Evolutionary conservation across 139 green algal species (phyloP).

Genomic region (Haematococcus lacustris): DNA sequence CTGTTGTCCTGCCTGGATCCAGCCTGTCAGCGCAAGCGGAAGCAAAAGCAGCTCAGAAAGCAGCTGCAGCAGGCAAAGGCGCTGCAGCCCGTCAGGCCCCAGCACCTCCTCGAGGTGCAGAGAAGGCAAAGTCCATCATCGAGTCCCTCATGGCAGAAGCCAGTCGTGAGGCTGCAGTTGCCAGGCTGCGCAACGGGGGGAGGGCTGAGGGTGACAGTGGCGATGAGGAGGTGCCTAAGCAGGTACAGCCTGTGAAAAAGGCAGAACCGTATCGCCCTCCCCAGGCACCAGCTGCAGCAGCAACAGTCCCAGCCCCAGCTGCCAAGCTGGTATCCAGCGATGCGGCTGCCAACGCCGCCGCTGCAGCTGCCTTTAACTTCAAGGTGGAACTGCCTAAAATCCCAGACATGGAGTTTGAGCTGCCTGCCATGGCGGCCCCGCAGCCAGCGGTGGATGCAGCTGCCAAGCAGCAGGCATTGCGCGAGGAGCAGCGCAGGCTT

Average conservation of each 20-base stretch:
- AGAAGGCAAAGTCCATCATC: constrained; percentile 46
- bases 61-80: not conserved
- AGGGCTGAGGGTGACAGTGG: not conserved
- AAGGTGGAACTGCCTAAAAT: constrained; percentile 39
- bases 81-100: not conserved
- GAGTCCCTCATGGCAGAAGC: constrained; percentile 29
- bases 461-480: constrained; percentile 3
- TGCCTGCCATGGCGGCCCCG: not conserved
- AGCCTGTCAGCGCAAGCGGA: constrained; percentile 6
- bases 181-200: constrained; percentile 4
- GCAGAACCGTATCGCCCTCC: not conserved
- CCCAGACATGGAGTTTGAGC: constrained; percentile 26
- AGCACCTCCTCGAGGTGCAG: constrained; percentile 22
- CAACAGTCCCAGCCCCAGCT: not conserved
- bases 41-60: constrained; percentile 5
- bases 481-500: constrained; percentile 28
- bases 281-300: not conserved
- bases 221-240: constrained; percentile 17
- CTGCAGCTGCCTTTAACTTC: constrained; percentile 12
- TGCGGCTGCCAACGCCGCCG: not conserved
- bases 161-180: constrained; percentile 7
- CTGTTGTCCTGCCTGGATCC: constrained; percentile 39
- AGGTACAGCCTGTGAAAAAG: not conserved
- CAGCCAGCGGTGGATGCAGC: not conserved
- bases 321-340: no score